phyloP scores from a whole-genome alignment of 2,329 filamentous ascomycete genomes.

The Microsporum audouinii region DNA sequence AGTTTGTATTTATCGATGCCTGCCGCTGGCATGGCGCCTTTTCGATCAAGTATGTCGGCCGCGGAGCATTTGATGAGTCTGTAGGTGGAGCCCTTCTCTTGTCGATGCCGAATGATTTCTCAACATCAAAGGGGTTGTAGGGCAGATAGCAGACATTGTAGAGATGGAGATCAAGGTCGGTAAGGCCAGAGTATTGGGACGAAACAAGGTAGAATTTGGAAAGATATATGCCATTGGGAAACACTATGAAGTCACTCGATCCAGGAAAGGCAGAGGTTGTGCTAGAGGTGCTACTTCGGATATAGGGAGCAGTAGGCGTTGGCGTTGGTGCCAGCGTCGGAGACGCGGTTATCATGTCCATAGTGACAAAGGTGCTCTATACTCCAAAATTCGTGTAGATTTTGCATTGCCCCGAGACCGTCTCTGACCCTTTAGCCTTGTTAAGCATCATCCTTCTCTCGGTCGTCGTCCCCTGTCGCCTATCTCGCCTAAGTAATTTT shows the following conservation, averaged over 20 bases:
- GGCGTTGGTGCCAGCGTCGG: not conserved
- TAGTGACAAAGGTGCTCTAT: not conserved
- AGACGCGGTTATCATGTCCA: not conserved
- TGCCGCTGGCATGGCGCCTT: not conserved
- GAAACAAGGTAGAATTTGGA: not conserved
- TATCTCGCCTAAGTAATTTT: not conserved
- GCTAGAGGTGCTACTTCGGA: not conserved
- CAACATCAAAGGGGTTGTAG: not conserved
- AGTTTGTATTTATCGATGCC: not conserved
- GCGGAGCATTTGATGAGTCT: not conserved
- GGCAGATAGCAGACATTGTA: slow-evolving; percentile 1
- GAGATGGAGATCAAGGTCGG: not conserved
- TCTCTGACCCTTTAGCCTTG: not conserved
- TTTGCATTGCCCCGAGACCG: not conserved
- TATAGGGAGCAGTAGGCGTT: not conserved
- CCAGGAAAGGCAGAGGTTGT: not conserved
- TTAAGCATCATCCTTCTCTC: no score
- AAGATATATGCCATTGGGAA: not conserved
- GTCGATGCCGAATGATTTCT: not conserved
- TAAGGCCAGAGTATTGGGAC: not conserved
- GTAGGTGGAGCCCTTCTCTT: not conserved
- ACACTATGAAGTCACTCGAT: not conserved
- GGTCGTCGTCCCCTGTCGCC: not conserved
- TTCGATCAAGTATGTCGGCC: not conserved
- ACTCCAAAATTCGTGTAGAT: not conserved